A percentile compares a stretch with the other conserved stretches of the same genome.
These are phyloP conservation scores for Hemerocallis citrina DNA, from an alignment of 106 monocot genomes.

Conservation along the genomic window DNA sequence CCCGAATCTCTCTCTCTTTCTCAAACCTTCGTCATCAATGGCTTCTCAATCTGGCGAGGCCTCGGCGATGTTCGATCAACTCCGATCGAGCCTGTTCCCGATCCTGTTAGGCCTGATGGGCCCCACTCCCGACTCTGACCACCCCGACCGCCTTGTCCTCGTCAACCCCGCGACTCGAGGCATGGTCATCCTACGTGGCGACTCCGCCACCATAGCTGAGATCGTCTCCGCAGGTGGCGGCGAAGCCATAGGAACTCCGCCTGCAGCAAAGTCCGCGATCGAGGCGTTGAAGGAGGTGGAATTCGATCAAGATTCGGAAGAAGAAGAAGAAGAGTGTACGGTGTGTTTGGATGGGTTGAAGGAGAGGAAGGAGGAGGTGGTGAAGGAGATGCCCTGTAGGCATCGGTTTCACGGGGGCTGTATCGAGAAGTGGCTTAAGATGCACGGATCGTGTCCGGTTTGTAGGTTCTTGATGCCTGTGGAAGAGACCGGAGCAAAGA, in stretches of 20 bases:
- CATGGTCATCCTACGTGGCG: too few relatives aligned
- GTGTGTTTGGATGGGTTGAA: conserved; percentile 74
- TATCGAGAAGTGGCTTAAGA: conserved; percentile 71
- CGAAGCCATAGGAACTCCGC: conserved; percentile 49
- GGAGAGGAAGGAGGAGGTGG: conserved; percentile 22
- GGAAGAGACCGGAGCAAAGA: conserved; percentile 26
- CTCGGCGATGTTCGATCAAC: too few relatives aligned
- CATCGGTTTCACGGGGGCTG: conserved; percentile 63
- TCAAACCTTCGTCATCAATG: too few relatives aligned
- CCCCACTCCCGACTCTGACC: too few relatives aligned
- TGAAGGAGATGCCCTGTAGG: conserved; percentile 66
- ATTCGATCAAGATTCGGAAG: too few relatives aligned
- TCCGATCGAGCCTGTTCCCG: too few relatives aligned
- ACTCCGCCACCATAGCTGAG: conserved; percentile 12
- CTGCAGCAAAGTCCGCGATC: conserved; percentile 54
- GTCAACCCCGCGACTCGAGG: conserved; percentile 32
- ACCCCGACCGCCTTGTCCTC: too few relatives aligned
- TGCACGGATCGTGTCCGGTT: conserved; percentile 82
- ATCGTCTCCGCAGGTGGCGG: conserved; percentile 7
- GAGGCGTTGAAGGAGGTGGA: conserved; percentile 51
- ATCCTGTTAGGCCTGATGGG: too few relatives aligned
- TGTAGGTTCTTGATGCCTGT: conserved; percentile 62
- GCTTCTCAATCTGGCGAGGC: too few relatives aligned
- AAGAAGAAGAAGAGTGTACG: conserved; percentile 31
- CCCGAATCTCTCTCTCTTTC: too few relatives aligned